Conservation (phyloP, 768 basidiomycete species). For the Auricularia heimuer region DNA sequence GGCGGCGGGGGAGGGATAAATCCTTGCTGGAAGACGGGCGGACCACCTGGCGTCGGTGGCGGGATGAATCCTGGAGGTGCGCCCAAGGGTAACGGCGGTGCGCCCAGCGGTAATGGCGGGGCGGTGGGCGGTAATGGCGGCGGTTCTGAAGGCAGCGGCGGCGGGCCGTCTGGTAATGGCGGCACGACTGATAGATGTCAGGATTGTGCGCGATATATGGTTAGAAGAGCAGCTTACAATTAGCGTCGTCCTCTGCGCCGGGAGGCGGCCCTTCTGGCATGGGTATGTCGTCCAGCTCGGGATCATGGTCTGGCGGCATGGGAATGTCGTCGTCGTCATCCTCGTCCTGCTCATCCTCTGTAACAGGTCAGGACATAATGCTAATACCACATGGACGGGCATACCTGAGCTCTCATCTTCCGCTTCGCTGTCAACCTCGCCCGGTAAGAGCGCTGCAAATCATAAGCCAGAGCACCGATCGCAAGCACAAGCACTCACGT, state of each 20-base stretch:
- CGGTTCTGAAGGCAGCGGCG: constrained; percentile 3
- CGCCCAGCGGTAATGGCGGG: constrained; percentile 11
- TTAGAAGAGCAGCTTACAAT: constrained; percentile 6
- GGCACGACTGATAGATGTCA: constrained; percentile 5
- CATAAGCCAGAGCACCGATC: background rate
- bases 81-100: constrained; percentile 3
- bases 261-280: constrained; percentile 81
- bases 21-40: constrained; percentile 14
- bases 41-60: constrained; percentile 18
- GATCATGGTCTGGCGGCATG: constrained; percentile 24
- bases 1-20: constrained; percentile 10
- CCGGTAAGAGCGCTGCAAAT: constrained; percentile 44
- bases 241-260: constrained; percentile 12
- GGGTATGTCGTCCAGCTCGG: constrained; percentile 69
- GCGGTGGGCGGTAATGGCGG: constrained; percentile 4
- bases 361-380: constrained; percentile 51
- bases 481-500: constrained; percentile 41
- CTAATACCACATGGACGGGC: constrained; percentile 1
- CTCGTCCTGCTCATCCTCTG: constrained; percentile 17
- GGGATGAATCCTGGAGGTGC: constrained; percentile 17
- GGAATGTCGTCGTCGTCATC: constrained; percentile 25
- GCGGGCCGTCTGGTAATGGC: constrained; percentile 6
- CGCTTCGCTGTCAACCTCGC: constrained; percentile 50
- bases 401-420: constrained; percentile 41
- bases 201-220: constrained; percentile 1